These are phyloP conservation scores for Crithidia acanthocephali DNA, from an alignment of 208 protist species.

Conservation along the genomic window DNA sequence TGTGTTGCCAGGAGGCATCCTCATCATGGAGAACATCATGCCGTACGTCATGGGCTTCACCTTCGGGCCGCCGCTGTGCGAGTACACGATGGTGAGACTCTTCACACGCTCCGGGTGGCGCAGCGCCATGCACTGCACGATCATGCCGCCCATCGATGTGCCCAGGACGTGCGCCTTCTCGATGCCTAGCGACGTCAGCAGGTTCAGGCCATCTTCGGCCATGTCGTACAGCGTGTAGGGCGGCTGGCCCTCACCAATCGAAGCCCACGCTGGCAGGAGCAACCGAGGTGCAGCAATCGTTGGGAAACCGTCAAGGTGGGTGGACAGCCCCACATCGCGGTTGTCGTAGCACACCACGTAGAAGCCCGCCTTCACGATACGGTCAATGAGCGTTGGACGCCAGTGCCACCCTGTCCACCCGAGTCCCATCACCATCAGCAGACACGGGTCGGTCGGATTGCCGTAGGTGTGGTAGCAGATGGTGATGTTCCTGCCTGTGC, in stretches of 20 bases:
- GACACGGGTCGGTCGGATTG: slow-evolving; percentile 47
- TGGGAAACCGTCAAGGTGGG: slow-evolving; percentile 48
- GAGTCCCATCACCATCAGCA: slow-evolving; percentile 69
- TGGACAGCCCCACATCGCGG: slow-evolving; percentile 72
- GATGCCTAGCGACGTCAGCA: slow-evolving; percentile 60
- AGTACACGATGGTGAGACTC: slow-evolving; percentile 58
- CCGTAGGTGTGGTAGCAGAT: slow-evolving; percentile 75
- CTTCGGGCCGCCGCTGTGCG: slow-evolving; percentile 49
- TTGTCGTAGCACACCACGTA: slow-evolving; percentile 83
- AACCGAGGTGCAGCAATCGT: slow-evolving; percentile 43
- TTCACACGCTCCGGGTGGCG: slow-evolving; percentile 44
- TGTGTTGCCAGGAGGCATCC: slow-evolving; percentile 38
- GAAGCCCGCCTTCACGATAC: slow-evolving; percentile 42
- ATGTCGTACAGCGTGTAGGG: slow-evolving; percentile 80
- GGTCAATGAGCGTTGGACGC: slow-evolving; percentile 37
- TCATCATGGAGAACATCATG: slow-evolving; percentile 45
- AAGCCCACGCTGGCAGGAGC: slow-evolving; percentile 49
- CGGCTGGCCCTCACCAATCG: slow-evolving; percentile 41
- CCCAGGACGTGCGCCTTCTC: slow-evolving; percentile 61
- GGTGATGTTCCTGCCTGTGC: slow-evolving; percentile 48
- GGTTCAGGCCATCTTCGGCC: slow-evolving; percentile 55
- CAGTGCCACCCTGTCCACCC: slow-evolving; percentile 23
- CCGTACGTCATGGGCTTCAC: slow-evolving; percentile 40
- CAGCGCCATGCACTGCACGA: slow-evolving; percentile 75
- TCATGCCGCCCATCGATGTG: slow-evolving; percentile 81